Evolutionary conservation across 169 alveolate genomes (phyloP).

Genomic region (Cryptosporidium xiaoi): DNA sequence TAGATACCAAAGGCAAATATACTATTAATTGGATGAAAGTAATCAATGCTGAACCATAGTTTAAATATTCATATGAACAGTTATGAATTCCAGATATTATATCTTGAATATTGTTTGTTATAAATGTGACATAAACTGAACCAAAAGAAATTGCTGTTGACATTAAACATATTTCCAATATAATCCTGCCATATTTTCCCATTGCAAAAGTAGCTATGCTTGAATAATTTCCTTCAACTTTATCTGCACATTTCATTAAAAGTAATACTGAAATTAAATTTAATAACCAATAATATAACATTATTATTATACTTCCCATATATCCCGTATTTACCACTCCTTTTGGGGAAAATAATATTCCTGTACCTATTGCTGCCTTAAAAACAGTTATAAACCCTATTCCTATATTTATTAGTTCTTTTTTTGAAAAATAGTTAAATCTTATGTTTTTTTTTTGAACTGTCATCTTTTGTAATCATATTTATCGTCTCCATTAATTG

Average conservation of each 20-base stretch:
- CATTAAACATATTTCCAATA: slow-evolving; percentile 33
- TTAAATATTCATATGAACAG: slow-evolving; percentile 38
- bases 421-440: slow-evolving; percentile 4
- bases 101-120: slow-evolving; percentile 65
- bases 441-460: neutral
- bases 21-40: slow-evolving; percentile 40
- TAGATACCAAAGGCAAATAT: slow-evolving; percentile 49
- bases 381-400: slow-evolving; percentile 67
- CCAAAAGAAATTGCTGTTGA: slow-evolving; percentile 69
- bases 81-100: slow-evolving; percentile 62
- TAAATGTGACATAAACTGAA: slow-evolving; percentile 53
- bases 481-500: too few relatives aligned
- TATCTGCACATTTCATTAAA: slow-evolving; percentile 53
- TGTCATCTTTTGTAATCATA: too few relatives aligned
- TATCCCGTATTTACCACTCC: slow-evolving; percentile 69
- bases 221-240: slow-evolving; percentile 46
- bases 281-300: slow-evolving; percentile 60
- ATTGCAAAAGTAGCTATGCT: slow-evolving; percentile 59
- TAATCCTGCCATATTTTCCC: slow-evolving; percentile 42
- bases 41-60: slow-evolving; percentile 42
- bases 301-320: slow-evolving; percentile 35
- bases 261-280: slow-evolving; percentile 37
- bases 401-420: slow-evolving; percentile 9
- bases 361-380: slow-evolving; percentile 74
- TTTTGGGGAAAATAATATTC: slow-evolving; percentile 67